phyloP scores from a whole-genome alignment of 2,329 filamentous ascomycete species.

The Esteya vermicola region DNA sequence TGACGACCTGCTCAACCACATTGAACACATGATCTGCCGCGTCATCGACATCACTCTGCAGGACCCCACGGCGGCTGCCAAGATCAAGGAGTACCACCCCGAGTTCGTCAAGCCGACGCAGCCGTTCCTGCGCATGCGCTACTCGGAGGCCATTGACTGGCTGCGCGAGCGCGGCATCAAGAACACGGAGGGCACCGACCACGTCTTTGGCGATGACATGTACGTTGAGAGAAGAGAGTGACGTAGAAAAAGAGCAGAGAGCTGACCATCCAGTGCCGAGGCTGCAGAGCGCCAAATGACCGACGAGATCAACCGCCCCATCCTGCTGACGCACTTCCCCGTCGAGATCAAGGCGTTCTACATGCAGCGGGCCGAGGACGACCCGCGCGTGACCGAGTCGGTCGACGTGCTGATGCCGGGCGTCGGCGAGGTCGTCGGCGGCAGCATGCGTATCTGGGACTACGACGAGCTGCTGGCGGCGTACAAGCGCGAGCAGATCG shows the following conservation, averaged over 20 bases:
- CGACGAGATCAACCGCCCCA: constrained; percentile 86
- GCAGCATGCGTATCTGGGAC: constrained; percentile 89
- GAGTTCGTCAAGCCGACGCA: constrained; percentile 67
- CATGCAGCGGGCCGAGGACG: constrained; percentile 78
- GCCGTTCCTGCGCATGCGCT: constrained; percentile 91
- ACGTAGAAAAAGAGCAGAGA: too few relatives aligned
- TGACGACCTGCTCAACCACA: constrained; percentile 69
- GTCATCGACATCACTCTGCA: constrained; percentile 67
- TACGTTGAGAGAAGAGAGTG: too few relatives aligned
- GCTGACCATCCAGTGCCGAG: too few relatives aligned
- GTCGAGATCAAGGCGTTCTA: constrained; percentile 98
- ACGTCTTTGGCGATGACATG: constrained; percentile 95
- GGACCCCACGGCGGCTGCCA: constrained; percentile 56
- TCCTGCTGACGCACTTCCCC: constrained; percentile 76
- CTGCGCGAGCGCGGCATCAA: constrained; percentile 77
- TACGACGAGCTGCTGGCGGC: constrained; percentile 81
- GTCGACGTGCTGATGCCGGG: constrained; percentile 79
- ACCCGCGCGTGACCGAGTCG: constrained; percentile 77
- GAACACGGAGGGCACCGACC: constrained; percentile 68
- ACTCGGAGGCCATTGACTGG: constrained; percentile 89
- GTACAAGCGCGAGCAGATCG: constrained; percentile 76
- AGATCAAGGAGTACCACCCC: constrained; percentile 82
- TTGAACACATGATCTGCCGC: constrained; percentile 76
- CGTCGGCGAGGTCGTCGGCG: constrained; percentile 93
- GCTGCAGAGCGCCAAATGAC: constrained; percentile 96